These are phyloP conservation scores for Chaetothyriales sp. DNA, from an alignment of 2,329 filamentous ascomycete species.

Conservation along the genomic window DNA sequence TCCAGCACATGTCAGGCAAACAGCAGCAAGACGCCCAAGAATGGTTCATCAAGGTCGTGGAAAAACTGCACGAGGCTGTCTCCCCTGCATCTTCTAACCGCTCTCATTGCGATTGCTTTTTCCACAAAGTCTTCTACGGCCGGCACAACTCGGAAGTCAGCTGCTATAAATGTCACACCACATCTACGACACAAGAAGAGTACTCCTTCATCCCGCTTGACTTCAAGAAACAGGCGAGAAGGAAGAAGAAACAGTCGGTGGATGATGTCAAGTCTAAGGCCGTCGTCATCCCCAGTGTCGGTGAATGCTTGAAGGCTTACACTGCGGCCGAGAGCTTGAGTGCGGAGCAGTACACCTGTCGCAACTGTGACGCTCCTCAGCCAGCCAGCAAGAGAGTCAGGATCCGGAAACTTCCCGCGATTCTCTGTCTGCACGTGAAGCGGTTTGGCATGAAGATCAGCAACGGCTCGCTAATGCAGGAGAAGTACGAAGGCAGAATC, in stretches of 20 bases:
- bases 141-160: slow-evolving; percentile 82
- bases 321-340: slow-evolving; percentile 63
- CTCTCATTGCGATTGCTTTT: slow-evolving; percentile 61
- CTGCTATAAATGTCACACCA: slow-evolving; percentile 72
- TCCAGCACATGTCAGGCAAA: slow-evolving; percentile 62
- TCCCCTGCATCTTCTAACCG: slow-evolving; percentile 30
- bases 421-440: slow-evolving; percentile 85
- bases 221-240: slow-evolving; percentile 56
- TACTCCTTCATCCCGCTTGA: slow-evolving; percentile 84
- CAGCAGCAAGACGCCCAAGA: slow-evolving; percentile 95
- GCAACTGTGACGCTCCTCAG: slow-evolving; percentile 54
- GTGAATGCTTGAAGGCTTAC: slow-evolving; percentile 73
- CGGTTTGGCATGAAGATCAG: slow-evolving; percentile 16
- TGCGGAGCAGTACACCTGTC: slow-evolving; percentile 61
- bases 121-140: slow-evolving; percentile 89
- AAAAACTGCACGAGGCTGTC: slow-evolving; percentile 67
- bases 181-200: slow-evolving; percentile 69
- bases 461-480: slow-evolving; percentile 20
- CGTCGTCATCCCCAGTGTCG: slow-evolving; percentile 39
- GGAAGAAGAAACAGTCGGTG: slow-evolving; percentile 2
- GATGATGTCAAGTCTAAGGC: slow-evolving; percentile 21
- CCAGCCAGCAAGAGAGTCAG: slow-evolving; percentile 71
- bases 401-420: slow-evolving; percentile 72
- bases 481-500: slow-evolving; percentile 77
- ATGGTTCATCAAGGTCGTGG: slow-evolving; percentile 89